A percentile compares a stretch with the other conserved stretches of the same genome.
Evolutionary conservation across 1,139 yeast genomes (phyloP).

Genomic region (Meyerozyma elateridarum): DNA sequence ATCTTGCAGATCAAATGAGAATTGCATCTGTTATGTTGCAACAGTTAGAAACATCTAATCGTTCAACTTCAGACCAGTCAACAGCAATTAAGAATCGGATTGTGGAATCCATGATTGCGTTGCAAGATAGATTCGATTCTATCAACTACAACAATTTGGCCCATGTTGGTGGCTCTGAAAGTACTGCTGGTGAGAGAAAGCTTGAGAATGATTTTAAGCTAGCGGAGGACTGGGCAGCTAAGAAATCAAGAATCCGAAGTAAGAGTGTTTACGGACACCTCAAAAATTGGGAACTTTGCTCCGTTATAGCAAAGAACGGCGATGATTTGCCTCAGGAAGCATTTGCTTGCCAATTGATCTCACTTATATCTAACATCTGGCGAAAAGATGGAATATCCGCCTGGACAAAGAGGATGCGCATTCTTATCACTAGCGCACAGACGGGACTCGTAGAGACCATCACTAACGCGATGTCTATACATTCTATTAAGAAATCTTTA

Average conservation of each 20-base stretch:
- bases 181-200: constrained; percentile 81
- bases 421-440: constrained; percentile 81
- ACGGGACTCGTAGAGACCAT: constrained; percentile 94
- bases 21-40: constrained; percentile 93
- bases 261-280: constrained; percentile 79
- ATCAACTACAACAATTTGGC: constrained; percentile 47
- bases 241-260: constrained; percentile 71
- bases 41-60: constrained; percentile 74
- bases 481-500: constrained; percentile 86
- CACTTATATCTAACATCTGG: constrained; percentile 85
- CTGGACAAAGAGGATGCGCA: constrained; percentile 93
- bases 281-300: constrained; percentile 89
- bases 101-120: constrained; percentile 80
- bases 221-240: constrained; percentile 90
- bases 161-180: constrained; percentile 16
- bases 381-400: constrained; percentile 51
- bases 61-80: constrained; percentile 67
- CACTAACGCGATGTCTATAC: constrained; percentile 87
- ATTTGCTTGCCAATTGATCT: constrained; percentile 90
- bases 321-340: constrained; percentile 96
- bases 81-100: constrained; percentile 70
- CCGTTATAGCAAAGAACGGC: constrained; percentile 94
- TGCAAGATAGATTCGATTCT: constrained; percentile 63
- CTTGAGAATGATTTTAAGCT: constrained; percentile 86
- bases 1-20: constrained; percentile 85